Conservation (phyloP, 2,329 filamentous ascomycete genomes). For the Fusarium secorum region DNA sequence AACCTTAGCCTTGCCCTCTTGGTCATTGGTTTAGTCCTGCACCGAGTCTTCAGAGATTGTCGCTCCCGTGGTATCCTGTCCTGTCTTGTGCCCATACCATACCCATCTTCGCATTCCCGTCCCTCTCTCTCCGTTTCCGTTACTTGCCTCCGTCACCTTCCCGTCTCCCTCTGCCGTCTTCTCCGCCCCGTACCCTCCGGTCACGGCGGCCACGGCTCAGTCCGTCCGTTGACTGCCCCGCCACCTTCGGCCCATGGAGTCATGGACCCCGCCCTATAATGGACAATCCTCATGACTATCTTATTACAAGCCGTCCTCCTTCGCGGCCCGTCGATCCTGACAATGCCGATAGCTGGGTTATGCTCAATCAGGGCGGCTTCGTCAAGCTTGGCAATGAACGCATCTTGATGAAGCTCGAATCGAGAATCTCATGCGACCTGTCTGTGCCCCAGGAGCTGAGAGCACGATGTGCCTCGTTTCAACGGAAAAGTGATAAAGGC, state of each 20-base stretch:
- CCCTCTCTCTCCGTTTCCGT: slow-evolving; percentile 19
- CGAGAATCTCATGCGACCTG: slow-evolving; percentile 78
- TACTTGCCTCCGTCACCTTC: slow-evolving; percentile 26
- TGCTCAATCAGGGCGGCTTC: slow-evolving; percentile 83
- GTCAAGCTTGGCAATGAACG: slow-evolving; percentile 86
- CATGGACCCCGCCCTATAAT: slow-evolving; percentile 48
- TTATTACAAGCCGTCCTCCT: slow-evolving; percentile 48
- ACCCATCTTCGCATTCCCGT: slow-evolving; percentile 15
- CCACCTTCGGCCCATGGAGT: slow-evolving; percentile 46
- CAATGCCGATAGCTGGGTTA: slow-evolving; percentile 79
- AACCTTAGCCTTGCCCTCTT: slow-evolving; percentile 20
- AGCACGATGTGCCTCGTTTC: slow-evolving; percentile 68
- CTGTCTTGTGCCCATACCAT: slow-evolving; percentile 20
- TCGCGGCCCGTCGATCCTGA: slow-evolving; percentile 57
- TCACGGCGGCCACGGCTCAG: slow-evolving; percentile 34
- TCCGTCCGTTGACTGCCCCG: slow-evolving; percentile 42
- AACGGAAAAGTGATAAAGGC: slow-evolving; percentile 77
- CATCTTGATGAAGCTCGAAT: slow-evolving; percentile 80
- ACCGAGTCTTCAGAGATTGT: slow-evolving; percentile 16
- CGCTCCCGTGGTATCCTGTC: slow-evolving; percentile 8
- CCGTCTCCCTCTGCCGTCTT: slow-evolving; percentile 21
- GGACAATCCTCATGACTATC: slow-evolving; percentile 54
- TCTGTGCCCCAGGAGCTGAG: slow-evolving; percentile 72
- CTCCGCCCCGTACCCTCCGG: slow-evolving; percentile 32
- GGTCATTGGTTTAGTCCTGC: slow-evolving; percentile 22